Conservation (phyloP, 305 asterid genomes). For the Salvia sclarea region DNA sequence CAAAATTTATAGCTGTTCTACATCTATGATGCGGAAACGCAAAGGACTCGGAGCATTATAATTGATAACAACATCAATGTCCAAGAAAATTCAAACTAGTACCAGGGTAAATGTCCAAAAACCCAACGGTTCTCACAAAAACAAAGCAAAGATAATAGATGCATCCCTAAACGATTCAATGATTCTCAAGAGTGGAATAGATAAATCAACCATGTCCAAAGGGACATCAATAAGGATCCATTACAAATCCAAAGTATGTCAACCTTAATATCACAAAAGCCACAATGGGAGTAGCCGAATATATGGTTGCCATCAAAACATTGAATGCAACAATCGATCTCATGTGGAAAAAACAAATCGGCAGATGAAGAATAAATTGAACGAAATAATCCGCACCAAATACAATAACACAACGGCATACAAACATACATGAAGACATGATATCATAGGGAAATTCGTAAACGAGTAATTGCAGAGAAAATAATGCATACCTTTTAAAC, state of each 20-base stretch:
- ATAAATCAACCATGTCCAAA: neutral
- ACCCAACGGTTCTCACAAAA: neutral
- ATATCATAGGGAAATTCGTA: neutral
- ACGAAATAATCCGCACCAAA: neutral
- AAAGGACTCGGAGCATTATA: too few relatives aligned
- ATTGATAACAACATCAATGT: neutral
- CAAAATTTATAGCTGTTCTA: neutral
- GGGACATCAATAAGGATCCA: neutral
- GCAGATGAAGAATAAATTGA: neutral
- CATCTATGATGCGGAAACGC: neutral
- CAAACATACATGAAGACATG: neutral
- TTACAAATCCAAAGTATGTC: neutral
- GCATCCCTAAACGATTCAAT: neutral
- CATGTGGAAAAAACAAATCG: neutral
- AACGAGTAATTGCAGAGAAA: neutral
- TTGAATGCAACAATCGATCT: slow-evolving; percentile 8
- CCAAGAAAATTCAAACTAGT: neutral
- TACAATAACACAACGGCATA: neutral
- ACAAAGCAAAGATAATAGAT: neutral
- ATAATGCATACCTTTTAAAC: slow-evolving; percentile 8
- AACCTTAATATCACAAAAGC: neutral
- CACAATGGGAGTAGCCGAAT: too few relatives aligned
- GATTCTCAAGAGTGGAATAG: neutral
- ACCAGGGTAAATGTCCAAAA: neutral
- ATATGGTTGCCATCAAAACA: slow-evolving; percentile 4